Evolutionary conservation across 2,329 filamentous ascomycete genomes (phyloP).

Genomic region (Mollisiaceae sp.): DNA sequence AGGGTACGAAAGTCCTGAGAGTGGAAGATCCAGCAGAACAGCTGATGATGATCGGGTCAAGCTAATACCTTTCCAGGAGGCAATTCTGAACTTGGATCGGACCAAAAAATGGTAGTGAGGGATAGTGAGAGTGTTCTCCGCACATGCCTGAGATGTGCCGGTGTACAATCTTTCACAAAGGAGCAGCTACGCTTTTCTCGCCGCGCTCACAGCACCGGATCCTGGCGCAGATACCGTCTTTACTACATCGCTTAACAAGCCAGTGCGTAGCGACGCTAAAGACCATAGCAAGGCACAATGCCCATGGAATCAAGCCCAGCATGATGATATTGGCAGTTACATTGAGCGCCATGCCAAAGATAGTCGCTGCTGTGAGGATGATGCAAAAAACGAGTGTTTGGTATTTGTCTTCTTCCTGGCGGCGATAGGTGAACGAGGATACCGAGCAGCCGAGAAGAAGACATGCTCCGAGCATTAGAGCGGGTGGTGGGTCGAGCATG

Average conservation of each 20-base stretch:
- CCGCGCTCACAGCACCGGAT: constrained; percentile 23
- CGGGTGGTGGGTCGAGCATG: constrained; percentile 42
- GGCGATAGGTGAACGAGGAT: constrained; percentile 45
- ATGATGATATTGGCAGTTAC: constrained; percentile 43
- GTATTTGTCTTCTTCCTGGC: constrained; percentile 40
- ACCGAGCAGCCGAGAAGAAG: constrained; percentile 45
- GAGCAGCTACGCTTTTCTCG: constrained; percentile 20
- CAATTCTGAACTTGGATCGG: neutral
- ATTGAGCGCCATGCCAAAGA: constrained; percentile 36
- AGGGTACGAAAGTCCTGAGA: neutral
- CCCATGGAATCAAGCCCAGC: constrained; percentile 45
- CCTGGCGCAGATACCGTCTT: constrained; percentile 26
- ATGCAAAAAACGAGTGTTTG: constrained; percentile 43
- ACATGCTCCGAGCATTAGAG: constrained; percentile 44
- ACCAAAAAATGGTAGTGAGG: neutral
- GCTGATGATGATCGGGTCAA: neutral
- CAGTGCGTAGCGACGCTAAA: constrained; percentile 41
- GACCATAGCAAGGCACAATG: constrained; percentile 45
- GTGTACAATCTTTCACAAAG: neutral
- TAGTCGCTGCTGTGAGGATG: constrained; percentile 33
- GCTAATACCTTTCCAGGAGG: neutral
- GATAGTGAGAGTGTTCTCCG: neutral
- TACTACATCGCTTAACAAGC: constrained; percentile 24
- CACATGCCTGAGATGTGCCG: neutral
- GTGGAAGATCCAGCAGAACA: neutral